A percentile compares a stretch with the other conserved stretches of the same genome.
Evolutionary conservation across 495 filamentous ascomycete genomes (phyloP).

Genomic region (Annulohypoxylon nitens): DNA sequence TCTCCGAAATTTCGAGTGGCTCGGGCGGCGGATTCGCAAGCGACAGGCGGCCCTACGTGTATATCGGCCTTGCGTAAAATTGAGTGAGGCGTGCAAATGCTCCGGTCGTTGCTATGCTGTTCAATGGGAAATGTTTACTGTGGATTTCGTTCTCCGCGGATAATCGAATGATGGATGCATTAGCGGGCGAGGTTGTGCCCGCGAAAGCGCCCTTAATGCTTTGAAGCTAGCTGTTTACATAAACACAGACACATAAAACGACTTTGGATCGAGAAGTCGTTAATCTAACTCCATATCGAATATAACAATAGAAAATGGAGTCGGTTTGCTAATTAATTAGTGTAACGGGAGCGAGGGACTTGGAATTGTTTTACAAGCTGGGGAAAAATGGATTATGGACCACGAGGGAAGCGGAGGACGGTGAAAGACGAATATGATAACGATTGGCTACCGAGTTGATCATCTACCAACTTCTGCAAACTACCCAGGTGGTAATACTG

Average conservation of each 20-base stretch:
- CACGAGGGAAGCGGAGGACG: conserved; percentile 33
- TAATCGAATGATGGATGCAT: conserved; percentile 12
- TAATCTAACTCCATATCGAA: conserved; percentile 13
- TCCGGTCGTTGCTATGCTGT: neutral
- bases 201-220: conserved; percentile 13
- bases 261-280: conserved; percentile 8
- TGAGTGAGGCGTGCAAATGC: neutral
- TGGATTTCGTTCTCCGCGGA: conserved; percentile 1
- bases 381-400: conserved; percentile 26
- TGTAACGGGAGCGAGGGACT: conserved; percentile 28
- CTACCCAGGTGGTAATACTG: conserved; percentile 1
- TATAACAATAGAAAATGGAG: conserved; percentile 6
- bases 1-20: conserved; percentile 25
- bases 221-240: neutral
- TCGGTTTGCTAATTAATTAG: conserved; percentile 12
- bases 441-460: conserved; percentile 47
- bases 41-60: conserved; percentile 17
- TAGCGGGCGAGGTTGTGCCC: conserved; percentile 15
- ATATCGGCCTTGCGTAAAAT: neutral
- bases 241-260: neutral
- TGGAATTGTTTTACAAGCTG: conserved; percentile 36
- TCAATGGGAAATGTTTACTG: conserved; percentile 14
- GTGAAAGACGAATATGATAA: conserved; percentile 34
- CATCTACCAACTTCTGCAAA: conserved; percentile 33
- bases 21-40: conserved; percentile 27